Base-by-base conservation (phyloP, 169 alveolate genomes). In the Plasmodium gonderi region DNA sequence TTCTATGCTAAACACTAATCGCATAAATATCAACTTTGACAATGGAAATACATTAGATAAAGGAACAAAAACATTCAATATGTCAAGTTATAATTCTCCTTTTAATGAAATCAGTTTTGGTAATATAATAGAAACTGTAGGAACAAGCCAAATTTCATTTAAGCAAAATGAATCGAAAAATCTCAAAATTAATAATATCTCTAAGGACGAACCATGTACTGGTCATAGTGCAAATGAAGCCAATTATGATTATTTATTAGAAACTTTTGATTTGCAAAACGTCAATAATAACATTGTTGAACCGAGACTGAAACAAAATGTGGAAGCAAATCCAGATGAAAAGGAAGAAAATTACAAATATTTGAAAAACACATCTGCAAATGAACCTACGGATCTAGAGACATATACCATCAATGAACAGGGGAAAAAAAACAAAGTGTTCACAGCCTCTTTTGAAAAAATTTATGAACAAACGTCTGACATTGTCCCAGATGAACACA, bases 161-260 rank as follows among this genome's bases (percentile, higher is more conserved):
- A 17, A 81, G 75, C 3, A 45, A 77, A 47, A 44, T 77, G 69
- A 81, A 8, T 49, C 9, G 40, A 60, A 79, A 64, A 9, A 1
- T 81, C 44, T 33, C 26, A 40, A 9, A 72, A 36, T 33, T 36
- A 20, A 51, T 9, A 67, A 23, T 33, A 38, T 26, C 33, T 17
- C 72, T 20, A 64, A 65, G 64, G 67, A 60, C 17, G 67, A 40
- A 49, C 14, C 65, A 8, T 38, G 17, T 26, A 78, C 29, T n/a
- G 67, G n/a, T 31, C 40, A 60, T 23, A 44, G 51, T 45, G 40
- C 36, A 26, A 67, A 69, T 47, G 68, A 81, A 40, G 29, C 75
- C 12, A 69, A 83, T 64, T 72, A 49, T 83, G 83, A 83, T 38
- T 20, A 83, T 45, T 33, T 83, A 69, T 83, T 83, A 26, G 83